A percentile compares a stretch with the other conserved stretches of the same genome.
Evolutionary conservation across 2,329 filamentous ascomycete genomes (phyloP).

Genomic region (Arthrinium phaeospermum): DNA sequence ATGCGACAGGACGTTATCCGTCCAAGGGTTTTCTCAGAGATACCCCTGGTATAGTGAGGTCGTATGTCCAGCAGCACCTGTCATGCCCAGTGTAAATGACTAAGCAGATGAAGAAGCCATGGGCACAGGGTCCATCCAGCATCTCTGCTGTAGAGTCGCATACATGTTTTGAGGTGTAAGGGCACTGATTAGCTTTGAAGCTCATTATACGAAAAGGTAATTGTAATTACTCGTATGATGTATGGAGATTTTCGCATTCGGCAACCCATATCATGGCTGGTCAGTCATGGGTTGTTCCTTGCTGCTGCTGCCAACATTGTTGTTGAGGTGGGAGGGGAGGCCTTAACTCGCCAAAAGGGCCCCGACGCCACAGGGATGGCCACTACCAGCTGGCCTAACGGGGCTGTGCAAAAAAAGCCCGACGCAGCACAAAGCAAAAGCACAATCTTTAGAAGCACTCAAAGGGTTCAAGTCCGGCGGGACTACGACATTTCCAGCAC

Average conservation of each 20-base stretch:
- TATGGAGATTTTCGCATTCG: not conserved
- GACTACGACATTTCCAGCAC: slow-evolving; percentile 15
- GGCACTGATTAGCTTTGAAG: too few relatives aligned
- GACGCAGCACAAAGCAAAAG: not conserved
- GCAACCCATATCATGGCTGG: not conserved
- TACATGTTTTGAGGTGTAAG: not conserved
- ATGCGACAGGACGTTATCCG: too few relatives aligned
- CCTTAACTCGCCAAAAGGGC: not conserved
- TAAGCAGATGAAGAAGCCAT: not conserved
- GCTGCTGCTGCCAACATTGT: not conserved
- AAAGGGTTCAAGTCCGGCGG: slow-evolving; percentile 17
- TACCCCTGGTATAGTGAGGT: not conserved
- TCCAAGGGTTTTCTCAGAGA: not conserved
- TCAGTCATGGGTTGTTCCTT: not conserved
- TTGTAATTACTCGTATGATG: not conserved
- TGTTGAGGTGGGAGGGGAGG: not conserved
- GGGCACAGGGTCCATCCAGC: not conserved
- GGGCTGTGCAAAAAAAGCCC: slow-evolving; percentile 11
- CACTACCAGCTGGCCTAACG: slow-evolving; percentile 3
- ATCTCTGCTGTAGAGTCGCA: not conserved
- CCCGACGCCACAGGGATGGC: not conserved
- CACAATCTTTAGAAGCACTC: slow-evolving; percentile 9
- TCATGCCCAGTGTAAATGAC: not conserved
- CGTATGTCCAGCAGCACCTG: not conserved
- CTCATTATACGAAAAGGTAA: not conserved